Evolutionary conservation across 768 basidiomycete genomes (phyloP).

Genomic region (Auriscalpium orientale): DNA sequence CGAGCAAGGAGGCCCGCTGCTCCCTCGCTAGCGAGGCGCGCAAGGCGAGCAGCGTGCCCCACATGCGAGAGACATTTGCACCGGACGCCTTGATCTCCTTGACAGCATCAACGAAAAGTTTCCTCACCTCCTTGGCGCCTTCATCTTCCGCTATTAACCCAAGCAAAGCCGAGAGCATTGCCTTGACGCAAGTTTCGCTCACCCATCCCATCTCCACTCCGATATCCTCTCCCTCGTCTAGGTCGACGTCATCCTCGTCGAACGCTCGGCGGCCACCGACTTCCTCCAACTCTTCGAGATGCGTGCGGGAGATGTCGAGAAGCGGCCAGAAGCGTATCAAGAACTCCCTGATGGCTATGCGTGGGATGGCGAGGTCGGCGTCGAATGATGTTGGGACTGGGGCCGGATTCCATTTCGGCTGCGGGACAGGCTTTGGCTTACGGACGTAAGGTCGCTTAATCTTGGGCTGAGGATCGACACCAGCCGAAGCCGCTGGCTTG

Average conservation of each 20-base stretch:
- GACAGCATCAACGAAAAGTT: constrained; percentile 35
- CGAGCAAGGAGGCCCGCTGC: constrained; percentile 16
- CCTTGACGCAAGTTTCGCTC: constrained; percentile 55
- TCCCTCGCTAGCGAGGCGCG: constrained; percentile 25
- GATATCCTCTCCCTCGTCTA: constrained; percentile 12
- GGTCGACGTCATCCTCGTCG: constrained; percentile 33
- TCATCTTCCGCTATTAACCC: constrained; percentile 37
- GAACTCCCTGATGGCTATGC: constrained; percentile 73
- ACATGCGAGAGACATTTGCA: constrained; percentile 54
- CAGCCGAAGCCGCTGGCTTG: not conserved
- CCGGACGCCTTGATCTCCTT: constrained; percentile 48
- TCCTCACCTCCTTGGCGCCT: constrained; percentile 26
- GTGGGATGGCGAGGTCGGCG: constrained; percentile 43
- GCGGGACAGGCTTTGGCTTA: constrained; percentile 30
- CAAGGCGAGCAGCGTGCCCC: constrained; percentile 45
- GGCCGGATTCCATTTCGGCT: constrained; percentile 48
- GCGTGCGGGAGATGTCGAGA: constrained; percentile 49
- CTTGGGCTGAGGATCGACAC: constrained; percentile 6
- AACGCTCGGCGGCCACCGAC: constrained; percentile 28
- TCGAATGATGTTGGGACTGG: constrained; percentile 31
- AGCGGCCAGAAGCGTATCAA: constrained; percentile 51
- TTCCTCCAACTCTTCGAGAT: constrained; percentile 47
- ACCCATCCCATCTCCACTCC: constrained; percentile 44
- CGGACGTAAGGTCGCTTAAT: constrained; percentile 4
- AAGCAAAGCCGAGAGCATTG: constrained; percentile 56